Evolutionary conservation across 176 grass and related monocot species (phyloP).

Genomic region (Juncus effusus): DNA sequence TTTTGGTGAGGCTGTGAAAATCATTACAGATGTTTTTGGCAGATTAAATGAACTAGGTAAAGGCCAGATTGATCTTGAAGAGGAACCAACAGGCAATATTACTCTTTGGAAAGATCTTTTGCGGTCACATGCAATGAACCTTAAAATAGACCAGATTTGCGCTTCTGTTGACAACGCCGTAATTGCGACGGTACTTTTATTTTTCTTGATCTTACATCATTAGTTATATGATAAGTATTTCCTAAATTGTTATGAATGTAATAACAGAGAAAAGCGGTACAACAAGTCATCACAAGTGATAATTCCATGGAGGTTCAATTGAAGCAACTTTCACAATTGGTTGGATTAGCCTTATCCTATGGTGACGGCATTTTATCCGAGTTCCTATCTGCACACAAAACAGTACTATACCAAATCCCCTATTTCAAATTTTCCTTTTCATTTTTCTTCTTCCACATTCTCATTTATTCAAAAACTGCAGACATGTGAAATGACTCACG

Average conservation of each 20-base stretch:
- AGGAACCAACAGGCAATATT: slow-evolving; percentile 45
- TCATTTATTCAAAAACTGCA: slow-evolving; percentile 36
- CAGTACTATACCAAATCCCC: slow-evolving; percentile 31
- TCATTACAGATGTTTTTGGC: slow-evolving; percentile 38
- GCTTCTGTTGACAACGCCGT: slow-evolving; percentile 45
- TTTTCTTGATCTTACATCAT: slow-evolving; percentile 29
- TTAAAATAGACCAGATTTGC: slow-evolving; percentile 56
- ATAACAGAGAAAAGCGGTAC: slow-evolving; percentile 27
- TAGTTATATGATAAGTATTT: slow-evolving; percentile 14
- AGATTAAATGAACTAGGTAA: slow-evolving; percentile 35
- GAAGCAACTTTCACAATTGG: slow-evolving; percentile 53
- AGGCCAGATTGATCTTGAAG: slow-evolving; percentile 28
- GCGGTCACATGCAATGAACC: slow-evolving; percentile 44
- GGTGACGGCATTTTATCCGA: slow-evolving; percentile 79
- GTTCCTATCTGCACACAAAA: slow-evolving; percentile 65
- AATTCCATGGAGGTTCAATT: slow-evolving; percentile 49
- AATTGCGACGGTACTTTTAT: slow-evolving; percentile 46
- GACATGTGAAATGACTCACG: slow-evolving; percentile 76
- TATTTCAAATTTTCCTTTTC: slow-evolving; percentile 7
- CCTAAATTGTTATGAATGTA: slow-evolving; percentile 7
- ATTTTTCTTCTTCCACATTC: neutral
- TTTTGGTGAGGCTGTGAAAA: slow-evolving; percentile 38
- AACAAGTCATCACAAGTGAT: slow-evolving; percentile 35
- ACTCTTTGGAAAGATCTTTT: slow-evolving; percentile 72
- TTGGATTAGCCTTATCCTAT: slow-evolving; percentile 48